Evolutionary conservation across 192 early-diverging fungal genomes (phyloP).

Genomic region (Pecoramyces ruminantium): DNA sequence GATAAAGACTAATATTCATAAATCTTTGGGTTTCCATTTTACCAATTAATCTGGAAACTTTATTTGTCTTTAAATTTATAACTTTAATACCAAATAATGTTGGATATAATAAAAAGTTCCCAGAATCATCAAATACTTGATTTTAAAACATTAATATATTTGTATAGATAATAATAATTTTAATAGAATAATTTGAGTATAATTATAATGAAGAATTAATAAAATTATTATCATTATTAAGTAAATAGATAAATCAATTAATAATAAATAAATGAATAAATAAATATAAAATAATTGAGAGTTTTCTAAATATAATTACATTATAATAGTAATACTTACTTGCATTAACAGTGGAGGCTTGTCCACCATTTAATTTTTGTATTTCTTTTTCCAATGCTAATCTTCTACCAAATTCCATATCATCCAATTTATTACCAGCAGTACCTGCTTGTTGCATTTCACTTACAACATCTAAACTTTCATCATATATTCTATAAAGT

Average conservation of each 20-base stretch:
- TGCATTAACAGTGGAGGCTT: slow-evolving; percentile 47
- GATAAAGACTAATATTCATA: slow-evolving; percentile 72
- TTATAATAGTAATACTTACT: too few relatives aligned
- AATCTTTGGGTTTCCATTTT: slow-evolving; percentile 82
- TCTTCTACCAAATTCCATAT: slow-evolving; percentile 95
- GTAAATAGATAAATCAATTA: too few relatives aligned
- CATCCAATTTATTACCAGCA: slow-evolving; percentile 62
- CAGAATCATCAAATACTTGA: slow-evolving; percentile 76
- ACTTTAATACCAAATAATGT: slow-evolving; percentile 94
- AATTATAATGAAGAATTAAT: too few relatives aligned
- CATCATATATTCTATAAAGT: slow-evolving; percentile 78
- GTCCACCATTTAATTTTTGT: slow-evolving; percentile 41
- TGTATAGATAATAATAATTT: background rate
- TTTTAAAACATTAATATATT: background rate
- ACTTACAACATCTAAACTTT: slow-evolving; percentile 57
- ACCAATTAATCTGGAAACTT: slow-evolving; percentile 69
- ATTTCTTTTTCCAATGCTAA: slow-evolving; percentile 77
- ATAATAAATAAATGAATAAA: too few relatives aligned
- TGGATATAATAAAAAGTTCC: slow-evolving; percentile 74
- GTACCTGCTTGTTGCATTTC: slow-evolving; percentile 82
- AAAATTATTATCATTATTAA: too few relatives aligned
- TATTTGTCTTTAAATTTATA: slow-evolving; percentile 71
- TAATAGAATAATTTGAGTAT: too few relatives aligned
- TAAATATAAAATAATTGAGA: too few relatives aligned
- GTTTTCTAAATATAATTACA: too few relatives aligned